These are phyloP conservation scores for Solanum stenotomum DNA, from an alignment of 257 asterid species.

Conservation along the genomic window DNA sequence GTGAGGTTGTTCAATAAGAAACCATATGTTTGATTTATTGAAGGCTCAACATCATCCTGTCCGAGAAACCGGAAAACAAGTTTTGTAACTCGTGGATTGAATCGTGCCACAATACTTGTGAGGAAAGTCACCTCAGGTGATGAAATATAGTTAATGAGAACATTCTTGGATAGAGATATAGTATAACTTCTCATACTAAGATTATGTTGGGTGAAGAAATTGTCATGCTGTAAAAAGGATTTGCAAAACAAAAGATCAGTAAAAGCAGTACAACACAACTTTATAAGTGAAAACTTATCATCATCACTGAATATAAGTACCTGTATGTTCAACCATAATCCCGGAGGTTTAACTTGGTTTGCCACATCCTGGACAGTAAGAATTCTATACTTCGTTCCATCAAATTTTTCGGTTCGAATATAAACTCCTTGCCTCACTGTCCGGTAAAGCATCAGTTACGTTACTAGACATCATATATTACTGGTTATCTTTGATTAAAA, in stretches of 20 bases:
- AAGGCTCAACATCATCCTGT: conserved; percentile 42
- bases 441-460: not conserved
- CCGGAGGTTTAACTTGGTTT: conserved; percentile 18
- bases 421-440: conserved; percentile 50
- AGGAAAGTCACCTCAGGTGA: conserved; percentile 86
- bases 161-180: conserved; percentile 38
- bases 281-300: too few species aligned
- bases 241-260: not conserved
- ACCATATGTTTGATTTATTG: conserved; percentile 64
- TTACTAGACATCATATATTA: not conserved
- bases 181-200: conserved; percentile 65
- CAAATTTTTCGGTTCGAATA: conserved; percentile 34
- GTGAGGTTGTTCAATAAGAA: conserved; percentile 5
- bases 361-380: conserved; percentile 34
- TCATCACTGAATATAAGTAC: conserved; percentile 3
- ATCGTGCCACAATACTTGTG: conserved; percentile 41
- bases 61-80: conserved; percentile 63
- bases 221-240: conserved; percentile 43
- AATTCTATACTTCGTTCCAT: conserved; percentile 24
- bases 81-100: conserved; percentile 38
- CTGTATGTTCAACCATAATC: conserved; percentile 65
- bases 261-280: not conserved
- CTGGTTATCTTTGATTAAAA: not conserved
- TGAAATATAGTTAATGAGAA: conserved; percentile 48
- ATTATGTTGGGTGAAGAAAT: conserved; percentile 62